A percentile compares a stretch with the other conserved stretches of the same genome.
phyloP scores from a whole-genome alignment of 2,329 filamentous ascomycete species.

The Arthrocladium fulminans region DNA sequence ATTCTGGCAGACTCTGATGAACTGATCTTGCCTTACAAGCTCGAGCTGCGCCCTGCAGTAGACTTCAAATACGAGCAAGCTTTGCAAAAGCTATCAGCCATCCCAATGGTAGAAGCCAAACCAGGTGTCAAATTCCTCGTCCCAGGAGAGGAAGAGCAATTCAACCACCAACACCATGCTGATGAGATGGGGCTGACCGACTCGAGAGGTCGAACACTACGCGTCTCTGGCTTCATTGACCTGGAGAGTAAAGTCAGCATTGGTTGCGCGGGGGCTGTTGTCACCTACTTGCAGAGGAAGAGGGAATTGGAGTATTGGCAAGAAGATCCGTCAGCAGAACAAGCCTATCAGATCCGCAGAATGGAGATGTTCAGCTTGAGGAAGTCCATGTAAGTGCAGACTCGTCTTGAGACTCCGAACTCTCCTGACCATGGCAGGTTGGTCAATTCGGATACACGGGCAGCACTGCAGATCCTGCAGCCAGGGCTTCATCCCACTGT shows the following conservation, averaged over 20 bases:
- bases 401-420: background rate
- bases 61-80: slow-evolving; percentile 65
- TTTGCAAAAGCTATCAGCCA: slow-evolving; percentile 54
- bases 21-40: slow-evolving; percentile 45
- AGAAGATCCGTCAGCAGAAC: slow-evolving; percentile 46
- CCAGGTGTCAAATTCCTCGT: slow-evolving; percentile 51
- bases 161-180: slow-evolving; percentile 30
- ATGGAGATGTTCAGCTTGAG: slow-evolving; percentile 68
- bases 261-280: slow-evolving; percentile 76
- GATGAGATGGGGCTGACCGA: slow-evolving; percentile 42
- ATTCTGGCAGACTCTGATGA: slow-evolving; percentile 11
- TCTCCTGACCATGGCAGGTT: slow-evolving; percentile 53
- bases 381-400: slow-evolving; percentile 47
- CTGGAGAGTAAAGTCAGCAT: slow-evolving; percentile 66
- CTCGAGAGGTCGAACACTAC: slow-evolving; percentile 56
- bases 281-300: slow-evolving; percentile 67
- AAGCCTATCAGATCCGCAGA: slow-evolving; percentile 51
- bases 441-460: slow-evolving; percentile 68
- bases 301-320: slow-evolving; percentile 55
- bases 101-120: slow-evolving; percentile 38
- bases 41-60: slow-evolving; percentile 60
- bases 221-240: slow-evolving; percentile 62
- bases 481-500: slow-evolving; percentile 75
- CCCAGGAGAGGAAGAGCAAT: slow-evolving; percentile 47
- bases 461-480: slow-evolving; percentile 75